Percentiles rank a stretch among this genome's conserved stretches.
These are phyloP conservation scores for Solanum chaucha DNA, from an alignment of 257 asterid species.

Conservation along the genomic window DNA sequence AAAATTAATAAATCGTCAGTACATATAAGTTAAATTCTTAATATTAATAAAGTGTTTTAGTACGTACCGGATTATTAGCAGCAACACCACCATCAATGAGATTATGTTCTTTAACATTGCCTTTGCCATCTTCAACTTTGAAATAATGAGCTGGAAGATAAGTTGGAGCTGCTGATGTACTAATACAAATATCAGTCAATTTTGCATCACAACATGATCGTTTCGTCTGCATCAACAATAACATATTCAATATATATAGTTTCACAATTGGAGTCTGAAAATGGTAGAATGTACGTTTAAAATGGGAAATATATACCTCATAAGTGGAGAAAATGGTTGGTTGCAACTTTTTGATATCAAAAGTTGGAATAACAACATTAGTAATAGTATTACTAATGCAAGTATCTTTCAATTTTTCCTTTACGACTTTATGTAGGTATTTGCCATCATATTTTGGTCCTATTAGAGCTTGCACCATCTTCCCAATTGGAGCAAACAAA, in stretches of 20 bases:
- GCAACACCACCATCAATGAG: conserved; percentile 52
- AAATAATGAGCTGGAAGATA: conserved; percentile 37
- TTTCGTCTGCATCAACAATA: neutral
- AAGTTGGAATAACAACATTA: conserved; percentile 43
- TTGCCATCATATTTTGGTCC: conserved; percentile 38
- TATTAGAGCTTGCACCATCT: neutral
- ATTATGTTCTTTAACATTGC: conserved; percentile 19
- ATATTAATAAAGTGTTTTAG: neutral
- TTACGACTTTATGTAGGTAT: conserved; percentile 24
- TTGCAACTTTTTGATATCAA: conserved; percentile 36
- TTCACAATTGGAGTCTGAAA: neutral
- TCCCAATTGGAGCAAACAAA: conserved; percentile 1
- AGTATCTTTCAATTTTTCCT: conserved; percentile 23
- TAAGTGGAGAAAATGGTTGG: conserved; percentile 37
- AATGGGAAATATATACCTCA: conserved; percentile 14
- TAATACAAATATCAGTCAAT: conserved; percentile 26
- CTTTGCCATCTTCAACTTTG: conserved; percentile 13
- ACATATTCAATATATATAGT: neutral
- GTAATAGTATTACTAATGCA: conserved; percentile 26
- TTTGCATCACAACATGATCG: conserved; percentile 16
- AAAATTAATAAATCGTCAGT: neutral
- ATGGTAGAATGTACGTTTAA: too few relatives aligned
- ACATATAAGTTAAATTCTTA: neutral
- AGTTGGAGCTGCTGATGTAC: conserved; percentile 64
- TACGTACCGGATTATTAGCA: conserved; percentile 53